Percentiles rank a stretch among this genome's conserved stretches.
phyloP scores from a whole-genome alignment of 1,284 basidiomycete species.

The Cutaneotrichosporon sp. region DNA sequence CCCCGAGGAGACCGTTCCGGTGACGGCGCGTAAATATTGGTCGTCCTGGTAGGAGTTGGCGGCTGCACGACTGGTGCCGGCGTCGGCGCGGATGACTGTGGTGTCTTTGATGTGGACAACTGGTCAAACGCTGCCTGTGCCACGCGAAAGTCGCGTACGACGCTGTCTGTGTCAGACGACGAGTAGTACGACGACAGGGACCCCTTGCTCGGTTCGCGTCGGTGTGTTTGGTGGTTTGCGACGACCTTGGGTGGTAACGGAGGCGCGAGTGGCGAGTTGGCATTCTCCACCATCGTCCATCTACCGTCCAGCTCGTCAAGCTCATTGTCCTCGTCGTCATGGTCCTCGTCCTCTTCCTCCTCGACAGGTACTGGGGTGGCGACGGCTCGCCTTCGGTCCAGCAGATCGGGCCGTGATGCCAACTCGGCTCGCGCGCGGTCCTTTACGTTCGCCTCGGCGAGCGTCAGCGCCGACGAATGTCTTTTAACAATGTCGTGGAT shows the following conservation, averaged over 20 bases:
- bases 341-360: neutral
- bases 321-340: neutral
- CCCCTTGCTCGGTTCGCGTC: conserved; percentile 6
- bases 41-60: neutral
- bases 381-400: conserved; percentile 2
- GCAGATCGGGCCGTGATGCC: conserved; percentile 1
- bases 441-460: conserved; percentile 23
- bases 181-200: conserved; percentile 5
- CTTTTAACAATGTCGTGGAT: conserved; percentile 49
- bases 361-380: neutral
- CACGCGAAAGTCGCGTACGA: conserved; percentile 16
- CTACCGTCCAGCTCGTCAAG: no score
- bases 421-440: conserved; percentile 22
- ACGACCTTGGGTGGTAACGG: neutral
- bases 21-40: conserved; percentile 5
- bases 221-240: conserved; percentile 4
- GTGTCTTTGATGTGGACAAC: neutral
- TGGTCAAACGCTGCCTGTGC: conserved; percentile 18
- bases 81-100: neutral
- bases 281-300: neutral
- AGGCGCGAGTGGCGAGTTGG: neutral
- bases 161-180: conserved; percentile 15
- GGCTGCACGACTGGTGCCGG: neutral
- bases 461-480: conserved; percentile 36
- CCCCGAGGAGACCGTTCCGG: conserved; percentile 10